Percentiles rank a stretch among this genome's conserved stretches.
These are phyloP conservation scores for Astrocystis sublimbata DNA, from an alignment of 495 filamentous ascomycete species.

Conservation along the genomic window DNA sequence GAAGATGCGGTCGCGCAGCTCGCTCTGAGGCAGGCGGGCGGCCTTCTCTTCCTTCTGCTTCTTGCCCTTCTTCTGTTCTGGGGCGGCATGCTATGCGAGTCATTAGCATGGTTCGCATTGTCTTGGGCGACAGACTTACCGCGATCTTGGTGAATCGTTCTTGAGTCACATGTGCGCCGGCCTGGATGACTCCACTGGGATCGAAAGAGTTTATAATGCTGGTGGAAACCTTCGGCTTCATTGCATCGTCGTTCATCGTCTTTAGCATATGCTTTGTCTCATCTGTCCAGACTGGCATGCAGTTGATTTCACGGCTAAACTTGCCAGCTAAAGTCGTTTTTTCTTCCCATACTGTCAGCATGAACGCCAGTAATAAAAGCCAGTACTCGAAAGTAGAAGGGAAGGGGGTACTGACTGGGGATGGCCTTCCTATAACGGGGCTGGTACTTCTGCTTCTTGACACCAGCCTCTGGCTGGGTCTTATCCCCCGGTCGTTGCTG, in stretches of 20 bases:
- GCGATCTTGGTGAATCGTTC: slow-evolving; percentile 57
- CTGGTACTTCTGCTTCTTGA: slow-evolving; percentile 59
- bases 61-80: slow-evolving; percentile 47
- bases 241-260: slow-evolving; percentile 59
- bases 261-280: slow-evolving; percentile 67
- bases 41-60: slow-evolving; percentile 74
- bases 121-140: slow-evolving; percentile 43
- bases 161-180: slow-evolving; percentile 50
- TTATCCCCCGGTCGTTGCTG: slow-evolving; percentile 37
- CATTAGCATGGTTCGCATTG: slow-evolving; percentile 27
- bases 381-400: background rate
- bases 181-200: slow-evolving; percentile 43
- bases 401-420: slow-evolving; percentile 62
- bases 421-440: slow-evolving; percentile 76
- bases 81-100: slow-evolving; percentile 29
- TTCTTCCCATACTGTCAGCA: slow-evolving; percentile 52
- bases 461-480: slow-evolving; percentile 37
- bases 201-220: slow-evolving; percentile 48
- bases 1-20: slow-evolving; percentile 82
- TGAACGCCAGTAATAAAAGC: slow-evolving; percentile 11
- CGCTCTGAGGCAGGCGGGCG: slow-evolving; percentile 81
- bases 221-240: slow-evolving; percentile 61
- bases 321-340: slow-evolving; percentile 75
- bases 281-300: slow-evolving; percentile 71
- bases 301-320: slow-evolving; percentile 74